Evolutionary conservation across 2,329 filamentous ascomycete species (phyloP).

Genomic region (Ophiostoma ips): DNA sequence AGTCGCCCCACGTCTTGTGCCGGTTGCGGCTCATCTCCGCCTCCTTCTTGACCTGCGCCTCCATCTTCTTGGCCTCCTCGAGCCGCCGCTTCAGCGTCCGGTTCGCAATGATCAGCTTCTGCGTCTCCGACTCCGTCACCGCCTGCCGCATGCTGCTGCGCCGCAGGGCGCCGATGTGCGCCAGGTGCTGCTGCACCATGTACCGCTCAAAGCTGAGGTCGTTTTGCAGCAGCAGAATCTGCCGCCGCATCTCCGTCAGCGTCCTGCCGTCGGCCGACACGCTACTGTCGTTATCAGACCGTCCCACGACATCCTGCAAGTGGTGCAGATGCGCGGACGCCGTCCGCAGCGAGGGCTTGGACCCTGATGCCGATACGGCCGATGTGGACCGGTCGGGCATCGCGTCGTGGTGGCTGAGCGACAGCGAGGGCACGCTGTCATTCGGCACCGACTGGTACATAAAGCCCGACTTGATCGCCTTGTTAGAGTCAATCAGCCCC

Average conservation of each 20-base stretch:
- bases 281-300: not conserved
- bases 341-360: not conserved
- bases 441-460: conserved; percentile 42
- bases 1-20: conserved; percentile 64
- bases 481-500: conserved; percentile 47
- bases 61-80: conserved; percentile 57
- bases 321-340: conserved; percentile 1
- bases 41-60: conserved; percentile 57
- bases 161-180: conserved; percentile 66
- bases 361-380: no score
- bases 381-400: conserved; percentile 22
- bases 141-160: conserved; percentile 62
- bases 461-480: conserved; percentile 39
- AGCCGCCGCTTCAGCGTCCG: conserved; percentile 58
- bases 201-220: conserved; percentile 75
- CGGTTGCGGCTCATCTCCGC: conserved; percentile 57
- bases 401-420: conserved; percentile 36
- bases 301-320: not conserved
- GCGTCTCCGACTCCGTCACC: conserved; percentile 67
- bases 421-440: conserved; percentile 42
- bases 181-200: conserved; percentile 69
- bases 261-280: not conserved
- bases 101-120: conserved; percentile 66
- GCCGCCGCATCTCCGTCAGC: conserved; percentile 47
- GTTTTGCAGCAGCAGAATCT: conserved; percentile 63